Percentiles rank a stretch among this genome's conserved stretches.
phyloP scores from a whole-genome alignment of 2,329 filamentous ascomycete species.

The Fusarium decemcellulare region DNA sequence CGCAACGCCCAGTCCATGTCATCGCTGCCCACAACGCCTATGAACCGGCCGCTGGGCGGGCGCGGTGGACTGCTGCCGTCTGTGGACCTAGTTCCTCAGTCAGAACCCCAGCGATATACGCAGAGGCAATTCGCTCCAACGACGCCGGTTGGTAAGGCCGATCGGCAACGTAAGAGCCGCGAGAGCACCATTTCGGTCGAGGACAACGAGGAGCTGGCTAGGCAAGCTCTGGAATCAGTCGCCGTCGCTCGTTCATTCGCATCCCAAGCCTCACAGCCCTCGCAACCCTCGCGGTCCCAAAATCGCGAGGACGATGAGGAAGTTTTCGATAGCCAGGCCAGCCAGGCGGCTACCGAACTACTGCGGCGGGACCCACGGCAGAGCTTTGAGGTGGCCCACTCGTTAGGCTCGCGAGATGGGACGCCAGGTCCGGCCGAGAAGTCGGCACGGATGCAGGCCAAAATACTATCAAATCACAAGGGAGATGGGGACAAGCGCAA shows the following conservation, averaged over 20 bases:
- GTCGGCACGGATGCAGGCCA: conserved; percentile 65
- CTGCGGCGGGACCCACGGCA: conserved; percentile 72
- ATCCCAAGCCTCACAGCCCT: conserved; percentile 44
- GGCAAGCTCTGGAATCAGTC: conserved; percentile 67
- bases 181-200: conserved; percentile 88
- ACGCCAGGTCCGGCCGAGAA: conserved; percentile 60
- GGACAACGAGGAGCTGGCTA: conserved; percentile 70
- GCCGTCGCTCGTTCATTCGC: conserved; percentile 59
- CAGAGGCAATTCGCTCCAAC: conserved; percentile 59
- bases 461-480: conserved; percentile 62
- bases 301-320: conserved; percentile 57
- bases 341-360: conserved; percentile 82
- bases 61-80: conserved; percentile 72
- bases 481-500: conserved; percentile 66
- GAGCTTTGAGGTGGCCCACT: conserved; percentile 65
- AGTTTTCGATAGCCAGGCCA: conserved; percentile 81
- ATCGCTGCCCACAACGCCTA: conserved; percentile 84
- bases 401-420: conserved; percentile 59
- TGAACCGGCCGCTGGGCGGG: conserved; percentile 64
- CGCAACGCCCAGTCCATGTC: conserved; percentile 88
- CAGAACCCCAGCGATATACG: conserved; percentile 66
- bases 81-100: conserved; percentile 72
- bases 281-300: conserved; percentile 40
- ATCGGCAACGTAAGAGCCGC: conserved; percentile 76
- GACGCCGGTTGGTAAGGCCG: conserved; percentile 59